A percentile compares a stretch with the other conserved stretches of the same genome.
phyloP scores from a whole-genome alignment of 225 moss, liverwort and hornwort species.

The Pleurozium schreberi region DNA sequence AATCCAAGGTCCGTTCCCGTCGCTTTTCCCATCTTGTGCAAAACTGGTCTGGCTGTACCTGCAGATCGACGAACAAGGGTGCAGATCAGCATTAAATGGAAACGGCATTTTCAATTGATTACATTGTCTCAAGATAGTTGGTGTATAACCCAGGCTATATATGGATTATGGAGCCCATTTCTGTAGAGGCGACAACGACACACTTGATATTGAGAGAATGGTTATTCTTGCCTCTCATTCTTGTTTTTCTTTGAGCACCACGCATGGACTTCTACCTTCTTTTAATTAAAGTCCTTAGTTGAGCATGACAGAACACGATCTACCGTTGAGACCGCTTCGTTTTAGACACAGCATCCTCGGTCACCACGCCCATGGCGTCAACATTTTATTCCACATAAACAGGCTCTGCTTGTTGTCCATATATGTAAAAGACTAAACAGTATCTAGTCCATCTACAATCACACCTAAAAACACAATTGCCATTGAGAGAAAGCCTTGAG shows the following conservation, averaged over 20 bases:
- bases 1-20: background rate
- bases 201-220: background rate
- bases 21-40: background rate
- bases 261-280: background rate
- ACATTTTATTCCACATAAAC: background rate
- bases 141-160: background rate
- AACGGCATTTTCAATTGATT: background rate
- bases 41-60: background rate
- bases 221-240: background rate
- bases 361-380: background rate
- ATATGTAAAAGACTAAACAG: too few species aligned
- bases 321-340: background rate
- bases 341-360: background rate
- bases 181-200: background rate
- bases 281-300: background rate
- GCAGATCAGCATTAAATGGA: background rate
- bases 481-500: too few species aligned
- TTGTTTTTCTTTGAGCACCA: background rate
- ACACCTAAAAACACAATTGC: background rate
- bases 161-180: background rate
- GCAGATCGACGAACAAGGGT: background rate
- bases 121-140: background rate
- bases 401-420: background rate
- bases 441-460: background rate
- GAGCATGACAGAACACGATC: background rate